phyloP scores from a whole-genome alignment of 495 filamentous ascomycete species.

The Lasiosphaeris hirsuta region DNA sequence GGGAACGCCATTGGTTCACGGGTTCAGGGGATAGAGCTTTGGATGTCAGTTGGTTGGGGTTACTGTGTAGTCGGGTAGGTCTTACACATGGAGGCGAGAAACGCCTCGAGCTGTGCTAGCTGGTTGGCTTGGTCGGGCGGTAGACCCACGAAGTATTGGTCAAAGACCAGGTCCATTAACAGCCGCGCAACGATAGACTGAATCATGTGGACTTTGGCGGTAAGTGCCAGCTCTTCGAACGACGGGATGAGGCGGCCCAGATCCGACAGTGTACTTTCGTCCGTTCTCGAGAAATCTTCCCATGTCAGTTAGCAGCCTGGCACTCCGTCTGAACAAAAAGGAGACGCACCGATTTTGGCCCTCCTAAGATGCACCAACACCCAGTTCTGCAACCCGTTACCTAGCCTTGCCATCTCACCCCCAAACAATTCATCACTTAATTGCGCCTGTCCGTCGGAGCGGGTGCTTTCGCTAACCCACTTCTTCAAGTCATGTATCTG shows the following conservation, averaged over 20 bases:
- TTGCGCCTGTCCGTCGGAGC: slow-evolving; percentile 38
- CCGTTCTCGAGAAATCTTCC: slow-evolving; percentile 39
- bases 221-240: slow-evolving; percentile 44
- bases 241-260: slow-evolving; percentile 46
- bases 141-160: slow-evolving; percentile 52
- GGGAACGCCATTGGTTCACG: slow-evolving; percentile 54
- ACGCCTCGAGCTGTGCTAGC: slow-evolving; percentile 42
- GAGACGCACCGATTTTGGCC: slow-evolving; percentile 45
- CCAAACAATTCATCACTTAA: slow-evolving; percentile 54
- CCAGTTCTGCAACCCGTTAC: slow-evolving; percentile 58
- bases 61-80: background rate
- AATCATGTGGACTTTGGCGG: slow-evolving; percentile 50
- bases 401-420: slow-evolving; percentile 44
- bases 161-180: slow-evolving; percentile 50
- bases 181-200: slow-evolving; percentile 51
- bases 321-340: background rate
- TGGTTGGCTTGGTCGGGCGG: slow-evolving; percentile 39
- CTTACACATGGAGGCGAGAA: slow-evolving; percentile 46
- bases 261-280: slow-evolving; percentile 34
- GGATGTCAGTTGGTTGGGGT: background rate
- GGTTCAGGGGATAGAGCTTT: slow-evolving; percentile 42
- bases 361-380: slow-evolving; percentile 52
- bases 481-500: slow-evolving; percentile 54
- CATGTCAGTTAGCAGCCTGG: background rate
- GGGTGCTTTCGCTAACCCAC: slow-evolving; percentile 51